Percentiles rank a stretch among this genome's conserved stretches.
These are phyloP conservation scores for Pholiota microspora DNA, from an alignment of 768 basidiomycete genomes.

Conservation along the genomic window DNA sequence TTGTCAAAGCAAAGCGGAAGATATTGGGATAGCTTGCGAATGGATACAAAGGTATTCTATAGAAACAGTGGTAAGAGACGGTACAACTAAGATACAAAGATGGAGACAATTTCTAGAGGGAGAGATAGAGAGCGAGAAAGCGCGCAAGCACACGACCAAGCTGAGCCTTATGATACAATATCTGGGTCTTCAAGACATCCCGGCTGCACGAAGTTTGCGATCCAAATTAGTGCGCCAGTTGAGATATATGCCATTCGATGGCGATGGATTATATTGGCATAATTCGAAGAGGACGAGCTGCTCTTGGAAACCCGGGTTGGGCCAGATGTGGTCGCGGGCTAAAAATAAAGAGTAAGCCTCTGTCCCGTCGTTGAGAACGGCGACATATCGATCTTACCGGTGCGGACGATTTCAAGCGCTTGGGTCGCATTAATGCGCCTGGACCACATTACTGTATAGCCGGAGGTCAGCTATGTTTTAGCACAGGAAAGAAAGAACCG, in stretches of 20 bases:
- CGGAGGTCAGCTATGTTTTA: constrained; percentile 4
- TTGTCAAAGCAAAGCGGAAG: too few relatives aligned
- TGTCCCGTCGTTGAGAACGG: neutral
- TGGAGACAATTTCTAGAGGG: too few relatives aligned
- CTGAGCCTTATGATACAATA: neutral
- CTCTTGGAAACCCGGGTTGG: constrained; percentile 76
- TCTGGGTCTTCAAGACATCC: constrained; percentile 19
- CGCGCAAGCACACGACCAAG: neutral
- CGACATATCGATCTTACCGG: constrained; percentile 36
- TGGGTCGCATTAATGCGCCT: constrained; percentile 53
- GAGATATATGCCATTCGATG: constrained; percentile 59
- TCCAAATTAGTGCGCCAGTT: constrained; percentile 63
- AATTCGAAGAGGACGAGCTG: constrained; percentile 75
- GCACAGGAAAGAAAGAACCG: constrained; percentile 23
- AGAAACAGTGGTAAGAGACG: neutral
- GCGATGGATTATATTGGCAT: constrained; percentile 63
- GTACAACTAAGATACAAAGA: too few relatives aligned
- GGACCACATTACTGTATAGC: constrained; percentile 61
- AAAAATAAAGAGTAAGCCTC: constrained; percentile 8
- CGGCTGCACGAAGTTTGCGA: constrained; percentile 42
- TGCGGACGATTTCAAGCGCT: constrained; percentile 59
- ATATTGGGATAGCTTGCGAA: neutral
- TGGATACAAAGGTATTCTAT: neutral
- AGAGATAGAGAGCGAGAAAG: neutral
- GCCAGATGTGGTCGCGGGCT: constrained; percentile 80